A percentile compares a stretch with the other conserved stretches of the same genome.
Conservation (phyloP, 345 rosid species). For the Lagerstroemia speciosa region DNA sequence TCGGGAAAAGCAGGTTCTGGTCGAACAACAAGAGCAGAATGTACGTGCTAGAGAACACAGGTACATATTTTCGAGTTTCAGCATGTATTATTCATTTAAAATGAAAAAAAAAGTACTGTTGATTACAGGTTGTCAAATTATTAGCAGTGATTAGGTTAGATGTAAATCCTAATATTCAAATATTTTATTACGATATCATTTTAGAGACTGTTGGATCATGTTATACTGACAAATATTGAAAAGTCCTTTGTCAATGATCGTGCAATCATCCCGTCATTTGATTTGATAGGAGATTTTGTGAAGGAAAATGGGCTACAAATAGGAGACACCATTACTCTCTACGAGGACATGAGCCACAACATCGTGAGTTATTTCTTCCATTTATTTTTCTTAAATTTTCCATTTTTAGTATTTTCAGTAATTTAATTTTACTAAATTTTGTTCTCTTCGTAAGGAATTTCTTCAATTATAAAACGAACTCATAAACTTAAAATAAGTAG, state of each 20-base stretch:
- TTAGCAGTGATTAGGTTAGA: too few species aligned
- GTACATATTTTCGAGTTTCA: constrained; percentile 15
- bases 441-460: too few species aligned
- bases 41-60: constrained; percentile 81
- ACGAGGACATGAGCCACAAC: constrained; percentile 66
- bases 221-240: too few species aligned
- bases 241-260: not conserved
- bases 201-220: not conserved
- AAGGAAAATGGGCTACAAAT: constrained; percentile 32
- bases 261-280: not conserved
- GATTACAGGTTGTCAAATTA: too few species aligned
- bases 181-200: too few species aligned
- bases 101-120: not conserved
- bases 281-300: constrained; percentile 52
- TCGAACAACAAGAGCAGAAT: constrained; percentile 72
- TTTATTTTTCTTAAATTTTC: not conserved
- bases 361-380: constrained; percentile 49
- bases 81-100: not conserved
- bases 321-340: constrained; percentile 57
- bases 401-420: not conserved
- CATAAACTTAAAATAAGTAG: too few species aligned
- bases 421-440: too few species aligned
- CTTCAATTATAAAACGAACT: too few species aligned
- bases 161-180: too few species aligned
- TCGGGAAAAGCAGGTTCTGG: constrained; percentile 58